phyloP scores from a whole-genome alignment of 2,329 filamentous ascomycete species.

The Hortaea sp. region DNA sequence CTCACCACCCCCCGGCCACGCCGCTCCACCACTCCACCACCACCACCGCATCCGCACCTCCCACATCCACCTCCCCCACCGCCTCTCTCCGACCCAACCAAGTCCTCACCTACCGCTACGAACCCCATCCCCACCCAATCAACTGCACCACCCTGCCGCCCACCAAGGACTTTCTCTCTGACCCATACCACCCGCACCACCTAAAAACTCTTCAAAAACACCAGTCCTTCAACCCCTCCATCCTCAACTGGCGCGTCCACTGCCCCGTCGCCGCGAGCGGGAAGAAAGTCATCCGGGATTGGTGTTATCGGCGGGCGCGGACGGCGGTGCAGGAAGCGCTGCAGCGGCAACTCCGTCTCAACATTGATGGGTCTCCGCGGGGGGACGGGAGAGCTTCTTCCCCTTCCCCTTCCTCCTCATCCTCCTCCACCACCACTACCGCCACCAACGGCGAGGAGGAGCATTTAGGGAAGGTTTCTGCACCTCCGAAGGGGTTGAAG shows the following conservation, averaged over 20 bases:
- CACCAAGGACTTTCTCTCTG: conserved; percentile 13
- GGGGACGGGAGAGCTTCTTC: too few relatives aligned
- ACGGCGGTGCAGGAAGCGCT: conserved; percentile 6
- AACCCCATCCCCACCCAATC: conserved; percentile 13
- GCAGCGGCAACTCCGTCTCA: too few relatives aligned
- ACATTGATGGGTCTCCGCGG: too few relatives aligned
- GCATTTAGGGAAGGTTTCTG: too few relatives aligned
- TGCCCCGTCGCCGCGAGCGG: conserved; percentile 19
- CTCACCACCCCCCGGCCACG: background rate
- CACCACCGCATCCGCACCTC: background rate
- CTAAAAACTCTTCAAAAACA: too few relatives aligned
- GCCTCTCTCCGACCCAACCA: background rate
- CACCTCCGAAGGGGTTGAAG: background rate
- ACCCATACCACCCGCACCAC: conserved; percentile 20
- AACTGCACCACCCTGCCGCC: conserved; percentile 17
- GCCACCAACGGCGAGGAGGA: too few relatives aligned
- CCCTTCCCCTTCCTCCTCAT: too few relatives aligned
- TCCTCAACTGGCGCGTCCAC: conserved; percentile 40
- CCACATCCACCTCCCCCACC: conserved; percentile 1
- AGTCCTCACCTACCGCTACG: conserved; percentile 12
- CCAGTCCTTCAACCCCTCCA: conserved; percentile 26
- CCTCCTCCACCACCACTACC: too few relatives aligned
- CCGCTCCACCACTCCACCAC: background rate
- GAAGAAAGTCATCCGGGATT: conserved; percentile 39
- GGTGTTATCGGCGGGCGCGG: conserved; percentile 33